These are phyloP conservation scores for Alternaria hordeiaustralica DNA, from an alignment of 2,329 filamentous ascomycete species.

Conservation along the genomic window DNA sequence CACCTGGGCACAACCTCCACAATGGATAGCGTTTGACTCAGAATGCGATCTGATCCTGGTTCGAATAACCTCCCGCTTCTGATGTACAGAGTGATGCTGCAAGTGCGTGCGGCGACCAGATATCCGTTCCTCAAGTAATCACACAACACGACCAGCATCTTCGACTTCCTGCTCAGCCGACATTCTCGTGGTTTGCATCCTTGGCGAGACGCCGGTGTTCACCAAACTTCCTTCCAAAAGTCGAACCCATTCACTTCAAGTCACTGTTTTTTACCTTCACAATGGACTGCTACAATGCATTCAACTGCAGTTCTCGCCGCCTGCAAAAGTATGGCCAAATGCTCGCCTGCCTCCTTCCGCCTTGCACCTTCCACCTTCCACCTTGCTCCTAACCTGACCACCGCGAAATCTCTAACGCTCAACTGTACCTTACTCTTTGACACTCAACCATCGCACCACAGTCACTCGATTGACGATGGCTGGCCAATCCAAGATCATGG, in stretches of 20 bases:
- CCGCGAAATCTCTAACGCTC: background rate
- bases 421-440: background rate
- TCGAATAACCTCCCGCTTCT: too few relatives aligned
- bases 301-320: background rate
- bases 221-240: too few relatives aligned
- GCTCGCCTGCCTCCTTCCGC: background rate
- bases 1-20: too few relatives aligned
- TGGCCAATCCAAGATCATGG: background rate
- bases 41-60: too few relatives aligned
- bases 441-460: background rate
- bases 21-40: too few relatives aligned
- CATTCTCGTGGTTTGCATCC: too few relatives aligned
- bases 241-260: background rate
- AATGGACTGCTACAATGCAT: background rate
- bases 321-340: background rate
- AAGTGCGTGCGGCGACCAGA: too few relatives aligned
- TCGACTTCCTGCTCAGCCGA: too few relatives aligned
- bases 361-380: background rate
- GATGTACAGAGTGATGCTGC: too few relatives aligned
- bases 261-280: background rate
- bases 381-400: background rate
- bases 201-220: too few relatives aligned
- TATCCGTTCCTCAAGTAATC: too few relatives aligned
- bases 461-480: background rate
- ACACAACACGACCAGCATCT: too few relatives aligned